These are phyloP conservation scores for Zygosaccharomyces lentus DNA, from an alignment of 805 yeast genomes.

Conservation along the genomic window DNA sequence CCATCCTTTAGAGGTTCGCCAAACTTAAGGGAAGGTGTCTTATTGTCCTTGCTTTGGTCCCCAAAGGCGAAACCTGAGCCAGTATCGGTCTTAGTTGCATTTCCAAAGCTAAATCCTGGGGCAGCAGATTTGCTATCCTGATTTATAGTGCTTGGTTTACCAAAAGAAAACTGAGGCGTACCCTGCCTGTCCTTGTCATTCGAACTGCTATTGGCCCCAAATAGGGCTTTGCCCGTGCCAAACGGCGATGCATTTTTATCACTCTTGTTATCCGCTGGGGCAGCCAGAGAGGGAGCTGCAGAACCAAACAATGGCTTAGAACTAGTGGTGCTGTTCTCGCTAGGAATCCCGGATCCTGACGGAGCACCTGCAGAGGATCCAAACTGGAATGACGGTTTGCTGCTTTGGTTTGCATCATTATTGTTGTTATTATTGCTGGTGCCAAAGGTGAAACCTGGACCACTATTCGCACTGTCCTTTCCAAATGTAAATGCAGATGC, in stretches of 20 bases:
- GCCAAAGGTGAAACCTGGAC: conserved; percentile 22
- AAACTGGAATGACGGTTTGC: conserved; percentile 9
- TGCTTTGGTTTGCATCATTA: conserved; percentile 1
- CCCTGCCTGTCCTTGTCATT: background rate
- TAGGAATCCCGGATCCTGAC: conserved; percentile 1
- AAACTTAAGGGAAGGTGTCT: conserved; percentile 1
- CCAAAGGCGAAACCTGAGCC: conserved; percentile 4
- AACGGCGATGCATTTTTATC: background rate
- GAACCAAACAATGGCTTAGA: conserved; percentile 11
- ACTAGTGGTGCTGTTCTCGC: background rate
- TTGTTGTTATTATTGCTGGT: conserved; percentile 6
- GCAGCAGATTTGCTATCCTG: conserved; percentile 4
- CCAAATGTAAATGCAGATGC: conserved; percentile 11
- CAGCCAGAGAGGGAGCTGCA: background rate
- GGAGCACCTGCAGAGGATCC: conserved; percentile 9
- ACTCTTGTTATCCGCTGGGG: background rate
- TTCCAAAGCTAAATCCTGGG: conserved; percentile 10
- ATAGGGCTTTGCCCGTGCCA: conserved; percentile 2
- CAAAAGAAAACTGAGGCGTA: conserved; percentile 1
- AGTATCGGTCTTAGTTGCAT: background rate
- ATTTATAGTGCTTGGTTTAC: background rate
- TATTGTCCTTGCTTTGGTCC: background rate
- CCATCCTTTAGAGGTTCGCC: background rate
- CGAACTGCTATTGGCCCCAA: background rate
- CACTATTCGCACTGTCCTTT: conserved; percentile 5